These are phyloP conservation scores for Chrysanthemum seticuspe DNA, from an alignment of 129 eudicot genomes.

Conservation along the genomic window DNA sequence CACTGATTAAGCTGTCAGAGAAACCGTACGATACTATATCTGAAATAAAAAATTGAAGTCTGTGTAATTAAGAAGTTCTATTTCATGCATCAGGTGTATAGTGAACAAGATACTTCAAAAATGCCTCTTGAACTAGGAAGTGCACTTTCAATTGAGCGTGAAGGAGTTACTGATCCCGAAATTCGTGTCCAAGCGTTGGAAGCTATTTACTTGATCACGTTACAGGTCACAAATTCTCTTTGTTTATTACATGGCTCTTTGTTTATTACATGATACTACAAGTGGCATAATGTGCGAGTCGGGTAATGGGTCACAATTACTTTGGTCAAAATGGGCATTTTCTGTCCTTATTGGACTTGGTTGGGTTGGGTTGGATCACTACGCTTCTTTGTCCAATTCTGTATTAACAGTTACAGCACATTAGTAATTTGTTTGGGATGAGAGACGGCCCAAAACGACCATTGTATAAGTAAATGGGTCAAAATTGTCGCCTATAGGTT, in stretches of 20 bases:
- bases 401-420: background rate
- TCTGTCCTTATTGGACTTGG: background rate
- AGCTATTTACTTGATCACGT: conserved; percentile 71
- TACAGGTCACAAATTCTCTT: conserved; percentile 54
- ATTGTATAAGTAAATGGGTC: background rate
- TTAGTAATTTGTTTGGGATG: background rate
- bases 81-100: conserved; percentile 54
- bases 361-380: background rate
- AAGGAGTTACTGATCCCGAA: conserved; percentile 76
- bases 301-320: background rate
- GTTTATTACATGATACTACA: background rate
- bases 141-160: conserved; percentile 93
- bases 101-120: conserved; percentile 79
- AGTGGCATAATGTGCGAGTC: background rate
- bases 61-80: background rate
- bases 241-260: background rate
- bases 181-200: conserved; percentile 81
- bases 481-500: background rate
- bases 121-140: conserved; percentile 94
- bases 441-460: background rate
- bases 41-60: background rate
- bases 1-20: background rate
- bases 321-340: background rate
- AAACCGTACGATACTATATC: background rate
- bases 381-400: background rate